Evolutionary conservation across 2,329 filamentous ascomycete genomes (phyloP), one percentile per base, ranked within the genome.

Genomic region (Stagonosporopsis chrysanthemi): DNA sequence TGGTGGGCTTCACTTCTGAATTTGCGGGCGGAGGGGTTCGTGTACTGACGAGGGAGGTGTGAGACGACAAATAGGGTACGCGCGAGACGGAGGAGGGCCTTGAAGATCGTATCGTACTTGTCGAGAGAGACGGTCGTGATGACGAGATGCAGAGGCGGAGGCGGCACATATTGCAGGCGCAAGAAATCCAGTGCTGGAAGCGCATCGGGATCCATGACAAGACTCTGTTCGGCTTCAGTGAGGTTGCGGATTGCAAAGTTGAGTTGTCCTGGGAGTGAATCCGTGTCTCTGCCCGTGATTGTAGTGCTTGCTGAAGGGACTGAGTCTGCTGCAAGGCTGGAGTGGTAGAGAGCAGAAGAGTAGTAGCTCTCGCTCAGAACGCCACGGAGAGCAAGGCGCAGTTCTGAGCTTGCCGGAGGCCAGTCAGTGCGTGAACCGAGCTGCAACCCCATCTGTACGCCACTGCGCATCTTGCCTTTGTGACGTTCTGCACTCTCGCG

Each of bases 111-210:
- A 73, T 98, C 95, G 69, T 97, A 98, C 65, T 92, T 92, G 52
- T 87, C 80, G 11, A 98, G 78, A 1, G 89, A 84, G 0, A 82
- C 74, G 0, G 86, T 81, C 0, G 91, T 92, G 39, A 99, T 88
- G 60, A 98, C 83, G 0, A 87, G 81, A 38, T 88, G 82, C 0
- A 98, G 80, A 1, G 91, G 86, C 0, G 84, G 75, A 0, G 92
- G 89, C 0, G 92, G 83, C 38, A 89, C 90, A 77, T 97, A 98
- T 42, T 92, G 90, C 7, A 99, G 80, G 1, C 91, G 87, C 15
- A 99, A 81, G 69, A 99, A 98, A 75, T 98, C 95, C n/a, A 98
- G 82, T 0, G 95, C 95, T 71, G 94, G 88, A 17, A 98, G 83
- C 0, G 89, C 90, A 70, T 91, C 85, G 0, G 92, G 88, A 67